Base-by-base conservation (phyloP, 2,329 filamentous ascomycete genomes). In the Coniosporium tulheliwenetii region DNA sequence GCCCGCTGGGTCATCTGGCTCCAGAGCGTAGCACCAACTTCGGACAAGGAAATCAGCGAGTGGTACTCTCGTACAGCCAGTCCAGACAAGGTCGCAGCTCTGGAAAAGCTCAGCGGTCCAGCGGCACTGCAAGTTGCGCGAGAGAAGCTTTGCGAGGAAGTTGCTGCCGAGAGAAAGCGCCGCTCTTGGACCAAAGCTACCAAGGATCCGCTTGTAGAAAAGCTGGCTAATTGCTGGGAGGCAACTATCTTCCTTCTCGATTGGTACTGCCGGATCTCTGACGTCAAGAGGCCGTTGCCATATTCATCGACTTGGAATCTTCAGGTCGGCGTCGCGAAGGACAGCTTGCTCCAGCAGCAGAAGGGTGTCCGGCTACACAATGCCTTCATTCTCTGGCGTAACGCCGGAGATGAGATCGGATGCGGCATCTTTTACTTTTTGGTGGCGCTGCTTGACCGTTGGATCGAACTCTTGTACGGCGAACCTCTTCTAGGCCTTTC, bases 1-100 rank as follows among this genome's bases (percentile, higher is more conserved):
- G 67, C 68, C 15, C 66, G 71, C 46, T 79, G 75, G 75, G 68
- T 71, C 3, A 71, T 64, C 2, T 79, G 75, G 75, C 64, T 67
- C 45, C 55, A 63, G 40, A 64, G 65, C 35, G 66, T 74, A 36
- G 63, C 66, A 38, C 61, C 60, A 5, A 55, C 72, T 19, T 62
- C 65, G 34, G 69, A 72, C 45, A 55, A 59, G 12, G 66, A 70
- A 33, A 60, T 73, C 7, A 56, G 69, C 30, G 56, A 60, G 10
- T 74, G 70, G 68, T 70, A 68, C 50, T 51, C 59, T 9, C 48
- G 57, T 13, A 59, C 54, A 30, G 44, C 53, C 37, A 43, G 47
- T 38, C 31, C 48, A 40, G 15, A 43, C 2, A 35, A 48, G 3
- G 48, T 51, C 26, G 64, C 66, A 16, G 51, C 63, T 1, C 63